Base-by-base conservation (phyloP, 352 stramenopile genomes). In the Globisporangium cederbergense region DNA sequence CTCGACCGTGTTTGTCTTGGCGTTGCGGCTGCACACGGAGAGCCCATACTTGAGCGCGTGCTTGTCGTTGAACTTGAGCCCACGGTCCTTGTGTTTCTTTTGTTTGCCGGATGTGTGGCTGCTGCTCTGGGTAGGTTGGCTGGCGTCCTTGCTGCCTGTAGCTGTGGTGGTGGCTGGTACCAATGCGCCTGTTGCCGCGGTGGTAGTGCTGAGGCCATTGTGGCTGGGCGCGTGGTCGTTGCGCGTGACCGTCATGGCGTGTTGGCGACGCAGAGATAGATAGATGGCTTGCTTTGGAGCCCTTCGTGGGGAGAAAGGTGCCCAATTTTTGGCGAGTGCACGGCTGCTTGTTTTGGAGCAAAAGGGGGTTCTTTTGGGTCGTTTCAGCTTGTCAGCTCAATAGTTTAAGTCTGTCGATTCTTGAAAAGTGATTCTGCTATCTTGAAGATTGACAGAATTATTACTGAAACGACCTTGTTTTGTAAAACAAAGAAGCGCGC, bases 1-100 rank as follows among this genome's bases (percentile, higher is more conserved):
- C 70, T 88, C 79, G 38, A 90, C 81, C 43, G 74, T 74, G 38
- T 58, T 64, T 40, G 73, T 74, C 59, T 77, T 79, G 62, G 67
- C 69, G 64, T 83, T 83, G 65, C 81, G 77, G 43, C 66, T 82
- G 76, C 76, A 87, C 54, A 90, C 80, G 28, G 74, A 81, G 58
- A 90, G 69, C 1, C 81, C 81, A 61, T 88, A 90, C 74, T 88
- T 88, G 61, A 83, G 70, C 65, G 77, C 70, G 72, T 90, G 79
- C 66, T 81, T 87, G 52, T 87, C 81, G 52, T 86, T 90, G 68
- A 88, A 90, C 67, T 75, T 77, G 43, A 77, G 71, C 25, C 79
- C 79, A 58, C 81, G 78, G 71, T 90, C 74, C 67, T 86, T 86
- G 70, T 72, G 66, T 58, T 86, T 84, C 67, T 78, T 78, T 69